These are phyloP conservation scores for Suillus ampliporus DNA, from an alignment of 768 basidiomycete species.

Conservation along the genomic window DNA sequence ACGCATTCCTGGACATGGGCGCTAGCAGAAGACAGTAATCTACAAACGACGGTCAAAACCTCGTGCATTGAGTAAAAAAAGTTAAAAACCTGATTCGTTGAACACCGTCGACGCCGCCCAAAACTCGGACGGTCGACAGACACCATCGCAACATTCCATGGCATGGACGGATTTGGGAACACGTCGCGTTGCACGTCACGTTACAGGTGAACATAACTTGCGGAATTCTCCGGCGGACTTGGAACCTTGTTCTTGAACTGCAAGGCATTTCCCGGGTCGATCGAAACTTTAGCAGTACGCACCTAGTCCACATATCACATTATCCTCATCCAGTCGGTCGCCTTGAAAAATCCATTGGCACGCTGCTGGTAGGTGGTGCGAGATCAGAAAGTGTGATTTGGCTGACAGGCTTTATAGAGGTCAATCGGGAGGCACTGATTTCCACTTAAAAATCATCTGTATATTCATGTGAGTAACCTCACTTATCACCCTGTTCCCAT, in stretches of 20 bases:
- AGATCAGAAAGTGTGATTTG: neutral
- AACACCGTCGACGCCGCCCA: slow-evolving; percentile 42
- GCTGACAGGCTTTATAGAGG: slow-evolving; percentile 58
- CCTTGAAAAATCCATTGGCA: slow-evolving; percentile 98
- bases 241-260: slow-evolving; percentile 38
- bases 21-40: slow-evolving; percentile 5
- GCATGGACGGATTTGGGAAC: slow-evolving; percentile 38
- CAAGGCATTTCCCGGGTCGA: slow-evolving; percentile 26
- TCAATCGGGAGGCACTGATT: slow-evolving; percentile 90
- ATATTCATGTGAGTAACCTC: slow-evolving; percentile 35
- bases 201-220: neutral
- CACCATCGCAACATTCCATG: slow-evolving; percentile 87
- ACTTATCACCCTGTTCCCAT: neutral
- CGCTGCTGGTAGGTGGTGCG: slow-evolving; percentile 57
- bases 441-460: slow-evolving; percentile 26
- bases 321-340: slow-evolving; percentile 44
- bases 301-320: slow-evolving; percentile 15
- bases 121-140: slow-evolving; percentile 54
- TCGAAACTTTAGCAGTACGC: slow-evolving; percentile 29
- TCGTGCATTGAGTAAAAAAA: too few species aligned
- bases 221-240: slow-evolving; percentile 29
- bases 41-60: neutral
- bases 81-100: neutral
- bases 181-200: slow-evolving; percentile 11
- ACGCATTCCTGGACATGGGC: slow-evolving; percentile 7